Evolutionary conservation across 129 eudicot species (phyloP).

Genomic region (Ambrosia trifida): DNA sequence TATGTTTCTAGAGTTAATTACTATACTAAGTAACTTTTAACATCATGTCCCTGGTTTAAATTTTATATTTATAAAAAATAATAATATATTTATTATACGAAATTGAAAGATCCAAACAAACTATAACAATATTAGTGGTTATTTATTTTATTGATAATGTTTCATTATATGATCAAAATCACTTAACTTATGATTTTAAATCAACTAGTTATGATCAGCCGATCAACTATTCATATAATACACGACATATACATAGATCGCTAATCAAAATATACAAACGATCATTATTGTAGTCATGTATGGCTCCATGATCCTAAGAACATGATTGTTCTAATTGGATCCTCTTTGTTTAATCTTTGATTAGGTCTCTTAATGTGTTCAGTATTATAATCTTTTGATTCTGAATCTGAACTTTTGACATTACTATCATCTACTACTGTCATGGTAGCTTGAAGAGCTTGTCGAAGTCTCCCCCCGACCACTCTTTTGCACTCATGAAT

Average conservation of each 20-base stretch:
- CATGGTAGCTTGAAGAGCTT: conserved; percentile 31
- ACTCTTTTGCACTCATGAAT: conserved; percentile 54
- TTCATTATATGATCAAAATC: conserved; percentile 1
- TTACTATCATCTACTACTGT: conserved; percentile 21
- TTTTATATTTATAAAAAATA: not conserved
- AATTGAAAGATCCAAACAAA: not conserved
- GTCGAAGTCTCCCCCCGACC: conserved; percentile 49
- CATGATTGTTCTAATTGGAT: conserved; percentile 78
- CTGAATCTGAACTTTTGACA: not conserved
- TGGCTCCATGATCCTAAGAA: conserved; percentile 84
- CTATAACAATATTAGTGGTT: not conserved
- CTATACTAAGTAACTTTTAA: not conserved
- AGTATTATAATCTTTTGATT: conserved; percentile 18
- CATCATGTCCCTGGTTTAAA: not conserved
- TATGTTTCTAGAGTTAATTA: not conserved
- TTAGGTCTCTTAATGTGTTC: conserved; percentile 39
- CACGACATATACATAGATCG: conserved; percentile 17
- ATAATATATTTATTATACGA: not conserved
- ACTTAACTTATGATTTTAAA: conserved; percentile 5
- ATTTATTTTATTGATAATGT: conserved; percentile 3
- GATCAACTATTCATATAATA: conserved; percentile 19
- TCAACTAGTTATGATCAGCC: conserved; percentile 15
- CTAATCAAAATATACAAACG: not conserved
- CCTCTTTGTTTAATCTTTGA: conserved; percentile 39
- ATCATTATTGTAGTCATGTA: conserved; percentile 33